Conservation (phyloP, 163 green algal species). For the Trebouxia gelatinosa region DNA sequence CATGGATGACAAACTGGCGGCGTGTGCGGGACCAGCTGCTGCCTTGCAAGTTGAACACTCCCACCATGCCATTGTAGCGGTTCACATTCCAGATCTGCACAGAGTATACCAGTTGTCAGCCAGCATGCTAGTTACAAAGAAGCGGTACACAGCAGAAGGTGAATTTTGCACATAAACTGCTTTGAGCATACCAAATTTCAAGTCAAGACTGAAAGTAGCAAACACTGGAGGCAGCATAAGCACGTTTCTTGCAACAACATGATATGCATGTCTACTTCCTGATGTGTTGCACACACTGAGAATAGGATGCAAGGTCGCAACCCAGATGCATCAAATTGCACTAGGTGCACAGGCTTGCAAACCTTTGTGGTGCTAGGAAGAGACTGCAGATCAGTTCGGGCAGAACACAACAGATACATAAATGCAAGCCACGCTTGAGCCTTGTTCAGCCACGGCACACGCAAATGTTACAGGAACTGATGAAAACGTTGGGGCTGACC, state of each 20-base stretch:
- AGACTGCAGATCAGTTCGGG: no score
- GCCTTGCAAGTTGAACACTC: constrained; percentile 91
- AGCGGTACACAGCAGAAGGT: not conserved
- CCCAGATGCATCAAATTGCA: not conserved
- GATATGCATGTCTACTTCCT: not conserved
- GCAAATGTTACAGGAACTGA: not conserved
- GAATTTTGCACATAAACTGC: not conserved
- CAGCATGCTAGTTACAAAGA: not conserved
- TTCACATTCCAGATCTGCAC: constrained; percentile 92
- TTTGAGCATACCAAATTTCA: not conserved
- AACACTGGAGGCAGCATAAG: not conserved
- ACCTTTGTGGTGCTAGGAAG: no score
- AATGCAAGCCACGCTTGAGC: not conserved
- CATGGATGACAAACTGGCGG: constrained; percentile 77
- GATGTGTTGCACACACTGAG: not conserved
- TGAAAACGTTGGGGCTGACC: constrained; percentile 44
- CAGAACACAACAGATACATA: not conserved
- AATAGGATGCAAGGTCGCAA: not conserved
- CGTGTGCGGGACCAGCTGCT: constrained; percentile 74
- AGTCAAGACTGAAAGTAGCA: not conserved
- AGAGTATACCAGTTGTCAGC: not conserved
- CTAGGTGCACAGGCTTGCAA: no score
- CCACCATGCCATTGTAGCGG: constrained; percentile 72
- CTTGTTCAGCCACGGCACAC: not conserved
- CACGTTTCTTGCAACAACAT: not conserved